Base-by-base conservation (phyloP, 2,329 filamentous ascomycete genomes). In the Berkeleyomyces rouxiae region DNA sequence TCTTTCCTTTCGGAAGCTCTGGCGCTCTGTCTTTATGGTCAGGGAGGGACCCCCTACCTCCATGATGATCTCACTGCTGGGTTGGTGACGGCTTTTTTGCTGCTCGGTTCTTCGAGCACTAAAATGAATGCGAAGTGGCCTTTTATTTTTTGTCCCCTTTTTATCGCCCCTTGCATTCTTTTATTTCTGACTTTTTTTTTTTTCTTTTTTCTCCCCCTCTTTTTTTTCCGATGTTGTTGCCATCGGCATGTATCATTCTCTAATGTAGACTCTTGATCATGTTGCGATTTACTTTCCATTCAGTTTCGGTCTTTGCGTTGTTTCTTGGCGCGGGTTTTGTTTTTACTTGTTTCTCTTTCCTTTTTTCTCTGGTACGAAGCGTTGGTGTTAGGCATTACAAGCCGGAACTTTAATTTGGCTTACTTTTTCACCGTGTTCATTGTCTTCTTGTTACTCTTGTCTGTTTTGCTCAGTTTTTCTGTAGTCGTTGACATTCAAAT, bases 341-440 rank as follows among this genome's bases (percentile, higher is more conserved):
- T 37, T 10, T n/a, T 55, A 33, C 11, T 55, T 53, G 9, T 44
- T 44, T 59, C 46, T 31, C n/a, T 44, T 7, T n/a, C n/a, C 36
- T 11, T 46, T 36, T 55, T n/a, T 11, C 13, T 55, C 33, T 40
- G 47, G 36, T 49, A 61, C 47, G 36, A 53, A 61, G 59, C 59
- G 59, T 57, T 57, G 49, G 60, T 61, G 60, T 61, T 61, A 23
- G 60, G 47, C 31, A 55, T 61, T 33, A 43, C 37, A 57, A 37
- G 47, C 47, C 58, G 31, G 43, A 46, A 31, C 44, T 46, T 16
- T 57, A 44, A 44, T 57, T 46, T 46, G 47, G 47, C 42, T 61
- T 61, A 37, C 7, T 40, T 31, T 61, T 57, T 53, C 37, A 31
- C 6, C 49, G 13, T 16, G 36, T 61, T 40, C 31, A n/a, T 51